Percentiles rank a stretch among this genome's conserved stretches.
Evolutionary conservation across 2,329 filamentous ascomycete species (phyloP).

Genomic region (Talaromyces sp.): DNA sequence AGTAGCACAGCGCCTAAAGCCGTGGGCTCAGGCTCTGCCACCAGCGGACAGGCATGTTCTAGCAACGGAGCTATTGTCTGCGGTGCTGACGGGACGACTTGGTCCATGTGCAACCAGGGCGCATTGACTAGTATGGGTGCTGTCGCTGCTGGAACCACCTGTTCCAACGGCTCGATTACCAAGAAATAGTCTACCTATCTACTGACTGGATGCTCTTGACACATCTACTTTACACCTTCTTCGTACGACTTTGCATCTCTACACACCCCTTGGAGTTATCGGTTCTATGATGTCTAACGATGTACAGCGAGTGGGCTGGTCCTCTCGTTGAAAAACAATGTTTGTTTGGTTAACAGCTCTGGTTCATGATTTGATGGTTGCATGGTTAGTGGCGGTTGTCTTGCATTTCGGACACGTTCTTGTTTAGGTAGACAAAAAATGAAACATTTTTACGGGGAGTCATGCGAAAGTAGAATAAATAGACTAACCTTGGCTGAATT

Average conservation of each 20-base stretch:
- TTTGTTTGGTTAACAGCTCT: neutral
- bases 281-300: neutral
- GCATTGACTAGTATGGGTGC: slow-evolving; percentile 34
- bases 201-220: neutral
- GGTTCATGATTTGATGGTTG: neutral
- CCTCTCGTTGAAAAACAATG: neutral
- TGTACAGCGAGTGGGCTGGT: neutral
- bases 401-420: neutral
- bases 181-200: slow-evolving; percentile 4
- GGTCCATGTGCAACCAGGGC: slow-evolving; percentile 35
- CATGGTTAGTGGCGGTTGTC: neutral
- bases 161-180: slow-evolving; percentile 25
- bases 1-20: slow-evolving; percentile 7
- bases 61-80: slow-evolving; percentile 33
- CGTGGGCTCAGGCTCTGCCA: neutral
- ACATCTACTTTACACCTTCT: neutral
- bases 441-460: neutral
- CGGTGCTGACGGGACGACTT: slow-evolving; percentile 29
- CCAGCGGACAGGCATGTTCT: slow-evolving; percentile 21
- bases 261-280: neutral
- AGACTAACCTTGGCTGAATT: neutral
- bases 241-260: neutral
- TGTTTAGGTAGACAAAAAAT: neutral
- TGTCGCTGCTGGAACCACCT: slow-evolving; percentile 37
- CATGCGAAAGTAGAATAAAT: neutral